Evolutionary conservation across 1,284 basidiomycete species (phyloP).

Genomic region (Puccinia coronata): DNA sequence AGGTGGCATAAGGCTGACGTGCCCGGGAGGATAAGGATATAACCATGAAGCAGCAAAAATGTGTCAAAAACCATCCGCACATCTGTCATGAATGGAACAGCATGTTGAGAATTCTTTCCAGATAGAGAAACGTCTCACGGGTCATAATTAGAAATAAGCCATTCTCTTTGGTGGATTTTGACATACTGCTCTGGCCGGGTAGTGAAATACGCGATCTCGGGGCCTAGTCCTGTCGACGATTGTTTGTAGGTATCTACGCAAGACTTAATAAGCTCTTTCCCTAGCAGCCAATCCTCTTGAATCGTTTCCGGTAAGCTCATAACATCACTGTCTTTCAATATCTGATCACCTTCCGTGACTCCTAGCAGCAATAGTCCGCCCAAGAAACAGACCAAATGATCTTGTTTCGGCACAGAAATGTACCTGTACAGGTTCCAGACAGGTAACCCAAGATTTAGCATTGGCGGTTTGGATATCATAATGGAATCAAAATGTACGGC

Average conservation of each 20-base stretch:
- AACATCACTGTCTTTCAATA: constrained; percentile 68
- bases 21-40: constrained; percentile 56
- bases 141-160: constrained; percentile 56
- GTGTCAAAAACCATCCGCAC: not conserved
- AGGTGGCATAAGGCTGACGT: constrained; percentile 26
- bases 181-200: constrained; percentile 43
- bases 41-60: not conserved
- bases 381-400: constrained; percentile 93
- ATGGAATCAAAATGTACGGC: too few species aligned
- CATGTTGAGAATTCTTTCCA: not conserved
- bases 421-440: not conserved
- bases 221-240: constrained; percentile 70
- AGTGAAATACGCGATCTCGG: constrained; percentile 59
- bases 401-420: constrained; percentile 75
- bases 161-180: constrained; percentile 53
- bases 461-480: not conserved
- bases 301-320: constrained; percentile 66
- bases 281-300: constrained; percentile 76
- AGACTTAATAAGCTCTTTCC: constrained; percentile 77
- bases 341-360: constrained; percentile 69
- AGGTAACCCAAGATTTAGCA: not conserved
- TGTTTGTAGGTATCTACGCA: constrained; percentile 79
- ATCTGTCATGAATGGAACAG: constrained; percentile 10
- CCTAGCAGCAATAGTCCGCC: constrained; percentile 88
- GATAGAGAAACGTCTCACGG: not conserved